These are phyloP conservation scores for Pythium folliculosum DNA, from an alignment of 352 stramenopile genomes.

Conservation along the genomic window DNA sequence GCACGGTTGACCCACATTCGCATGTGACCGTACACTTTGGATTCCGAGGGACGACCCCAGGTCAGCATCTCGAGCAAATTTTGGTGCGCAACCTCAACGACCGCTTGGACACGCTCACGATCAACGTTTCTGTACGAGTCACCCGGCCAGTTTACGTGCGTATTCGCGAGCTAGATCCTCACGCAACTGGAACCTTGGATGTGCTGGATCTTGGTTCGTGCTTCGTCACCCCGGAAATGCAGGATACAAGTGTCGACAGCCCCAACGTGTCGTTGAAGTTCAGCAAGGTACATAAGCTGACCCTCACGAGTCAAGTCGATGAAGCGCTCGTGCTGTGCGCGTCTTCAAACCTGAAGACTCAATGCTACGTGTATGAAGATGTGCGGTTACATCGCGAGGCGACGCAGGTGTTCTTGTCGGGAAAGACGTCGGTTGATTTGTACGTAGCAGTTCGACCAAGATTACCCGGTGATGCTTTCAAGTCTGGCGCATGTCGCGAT, in stretches of 20 bases:
- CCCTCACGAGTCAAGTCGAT: conserved; percentile 76
- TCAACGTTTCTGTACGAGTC: conserved; percentile 68
- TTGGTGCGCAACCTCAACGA: conserved; percentile 83
- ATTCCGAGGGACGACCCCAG: conserved; percentile 63
- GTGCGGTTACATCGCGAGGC: conserved; percentile 67
- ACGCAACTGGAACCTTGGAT: conserved; percentile 71
- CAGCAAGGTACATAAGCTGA: conserved; percentile 87
- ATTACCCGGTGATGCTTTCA: conserved; percentile 77
- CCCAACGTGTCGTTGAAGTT: conserved; percentile 78
- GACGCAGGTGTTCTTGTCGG: conserved; percentile 67
- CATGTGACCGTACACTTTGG: conserved; percentile 59
- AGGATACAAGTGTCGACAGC: conserved; percentile 75
- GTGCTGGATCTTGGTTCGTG: conserved; percentile 77
- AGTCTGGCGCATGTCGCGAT: conserved; percentile 74
- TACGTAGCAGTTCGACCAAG: conserved; percentile 82
- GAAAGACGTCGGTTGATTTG: conserved; percentile 67
- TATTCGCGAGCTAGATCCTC: conserved; percentile 78
- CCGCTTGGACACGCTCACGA: conserved; percentile 67
- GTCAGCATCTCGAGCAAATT: conserved; percentile 79
- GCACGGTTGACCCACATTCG: conserved; percentile 58
- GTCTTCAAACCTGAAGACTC: conserved; percentile 87
- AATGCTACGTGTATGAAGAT: conserved; percentile 90
- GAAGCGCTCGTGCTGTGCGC: conserved; percentile 75
- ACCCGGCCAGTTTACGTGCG: conserved; percentile 83
- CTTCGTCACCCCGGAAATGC: conserved; percentile 86